Base-by-base conservation (phyloP, 2,329 filamentous ascomycete genomes). In the Pseudogymnoascus sp. region DNA sequence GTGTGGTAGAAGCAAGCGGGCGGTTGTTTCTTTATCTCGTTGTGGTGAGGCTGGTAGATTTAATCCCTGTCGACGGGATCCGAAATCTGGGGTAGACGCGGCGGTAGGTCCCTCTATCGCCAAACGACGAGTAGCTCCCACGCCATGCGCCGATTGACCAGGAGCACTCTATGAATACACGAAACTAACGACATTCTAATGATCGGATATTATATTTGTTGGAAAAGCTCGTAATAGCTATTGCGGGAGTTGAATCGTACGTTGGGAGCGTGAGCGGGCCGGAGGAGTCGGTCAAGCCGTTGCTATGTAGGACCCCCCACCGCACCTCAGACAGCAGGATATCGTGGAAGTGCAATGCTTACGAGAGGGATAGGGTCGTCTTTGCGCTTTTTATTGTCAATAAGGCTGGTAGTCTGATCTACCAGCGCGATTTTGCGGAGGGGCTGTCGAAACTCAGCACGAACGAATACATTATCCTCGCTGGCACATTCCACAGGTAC, bases 301-400 rank as follows among this genome's bases (percentile, higher is more conserved):
- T 55, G 49, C 49, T 55, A 55, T 55, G 49, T 55, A 55, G 9
- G 49, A 12, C 49, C 45, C 14, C 49, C 25, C n/a, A 12, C 25
- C n/a, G 1, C n/a, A 7, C 25, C 18, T 55, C 8, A 8, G 28
- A 18, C 49, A 55, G 49, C 25, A 33, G 49, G 49, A 55, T 55
- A 7, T 12, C 11, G n/a, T 31, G n/a, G 25, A 4, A 9, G 25
- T 5, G 49, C 49, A 55, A 33, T 55, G n/a, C 49, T 55, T 33
- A 55, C 63, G 16, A 59, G 40, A 12, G 16, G 38, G 59, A 61
- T 69, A 97, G 93, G 95, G 90, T 92, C 68, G 89, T 99, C 75
- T 95, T 96, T 76, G 88, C 93, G 64, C 88, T 99, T 73, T 92
- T 97, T 75, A 89, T 99, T 75, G 96, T 99, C 81, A 97, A 97